Conservation (phyloP, 495 filamentous ascomycete genomes). For the Venustampulla echinocandica region DNA sequence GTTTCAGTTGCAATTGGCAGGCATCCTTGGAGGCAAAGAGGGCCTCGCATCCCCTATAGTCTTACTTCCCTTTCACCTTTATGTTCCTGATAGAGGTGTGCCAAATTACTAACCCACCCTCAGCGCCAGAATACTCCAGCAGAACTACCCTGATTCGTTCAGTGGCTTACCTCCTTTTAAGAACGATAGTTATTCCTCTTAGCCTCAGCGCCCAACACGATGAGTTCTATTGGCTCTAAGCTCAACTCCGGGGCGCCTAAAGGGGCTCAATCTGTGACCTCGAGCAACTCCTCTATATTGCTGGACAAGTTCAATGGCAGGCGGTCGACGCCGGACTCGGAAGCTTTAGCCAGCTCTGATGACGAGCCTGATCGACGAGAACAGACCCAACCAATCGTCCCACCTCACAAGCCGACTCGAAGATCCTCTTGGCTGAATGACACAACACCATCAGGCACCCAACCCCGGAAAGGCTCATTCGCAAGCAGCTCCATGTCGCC, state of each 20-base stretch:
- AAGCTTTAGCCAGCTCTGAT: slow-evolving; percentile 86
- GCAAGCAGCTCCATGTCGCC: slow-evolving; percentile 63
- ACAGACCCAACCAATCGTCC: slow-evolving; percentile 31
- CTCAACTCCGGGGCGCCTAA: slow-evolving; percentile 30
- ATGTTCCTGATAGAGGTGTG: too few species aligned
- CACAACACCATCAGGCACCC: slow-evolving; percentile 31
- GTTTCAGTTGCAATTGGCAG: too few species aligned
- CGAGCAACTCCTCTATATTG: slow-evolving; percentile 33
- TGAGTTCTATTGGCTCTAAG: slow-evolving; percentile 40
- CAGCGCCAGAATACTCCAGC: too few species aligned
- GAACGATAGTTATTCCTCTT: too few species aligned
- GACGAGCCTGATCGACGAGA: slow-evolving; percentile 66
- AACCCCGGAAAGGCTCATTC: slow-evolving; percentile 50
- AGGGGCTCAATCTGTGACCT: slow-evolving; percentile 28
- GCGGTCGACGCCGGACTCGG: slow-evolving; percentile 84
- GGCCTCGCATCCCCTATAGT: too few species aligned
- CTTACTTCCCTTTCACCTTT: too few species aligned
- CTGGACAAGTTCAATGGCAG: slow-evolving; percentile 67
- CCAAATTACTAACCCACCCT: too few species aligned
- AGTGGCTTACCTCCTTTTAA: too few species aligned
- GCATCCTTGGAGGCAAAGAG: too few species aligned
- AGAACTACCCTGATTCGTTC: too few species aligned
- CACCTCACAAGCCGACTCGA: slow-evolving; percentile 43
- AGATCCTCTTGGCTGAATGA: slow-evolving; percentile 55
- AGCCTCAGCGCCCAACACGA: too few species aligned